Base-by-base conservation (phyloP, 2,329 filamentous ascomycete genomes). In the Ceratocystis alfenasii region DNA sequence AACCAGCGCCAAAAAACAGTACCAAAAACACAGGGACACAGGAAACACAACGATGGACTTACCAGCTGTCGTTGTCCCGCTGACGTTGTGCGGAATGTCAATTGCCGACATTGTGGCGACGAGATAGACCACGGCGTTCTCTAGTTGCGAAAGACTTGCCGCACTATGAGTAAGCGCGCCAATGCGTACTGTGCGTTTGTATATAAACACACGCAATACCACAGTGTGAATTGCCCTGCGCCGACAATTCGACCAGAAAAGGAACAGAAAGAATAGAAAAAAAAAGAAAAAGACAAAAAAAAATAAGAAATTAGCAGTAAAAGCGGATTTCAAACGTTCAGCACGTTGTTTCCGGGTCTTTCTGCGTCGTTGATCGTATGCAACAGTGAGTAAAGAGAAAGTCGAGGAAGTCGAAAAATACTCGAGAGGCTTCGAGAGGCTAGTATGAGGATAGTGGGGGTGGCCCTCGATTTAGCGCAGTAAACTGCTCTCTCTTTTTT, bases 41-140 rank as follows among this genome's bases (percentile, higher is more conserved):
- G 22, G 10, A n/a, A 33, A 20, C 41, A 17, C 41, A 46, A 57
- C 20, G 17, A 60, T 45, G 10, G n/a, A 59, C 63, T 65, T 65
- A 65, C 63, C 63, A 48, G 63, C 53, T 41, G 36, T 41, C n/a
- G 41, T 22, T 59, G 53, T 17, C 25, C 53, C 28, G 28, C 53
- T 59, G 8, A 15, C 22, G 22, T 53, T 65, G 25, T 25, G 63
- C 12, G 63, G 50, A 48, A 46, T 57, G 46, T 65, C 36, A 30
- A 65, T 46, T n/a, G 63, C 53, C 17, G 63, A 59, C 63, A 65
- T 65, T n/a, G 12, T 65, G 28, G 53, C n/a, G 36, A n/a, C 22
- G 45, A 61, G 22, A 53, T 28, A 36, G n/a, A 59, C 7, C 28
- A 30, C 53, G 17, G 28, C 28, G 53, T 59, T 59, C 53, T 59